Conservation (phyloP, 2,329 filamentous ascomycete genomes). For the Penicillium sp. region DNA sequence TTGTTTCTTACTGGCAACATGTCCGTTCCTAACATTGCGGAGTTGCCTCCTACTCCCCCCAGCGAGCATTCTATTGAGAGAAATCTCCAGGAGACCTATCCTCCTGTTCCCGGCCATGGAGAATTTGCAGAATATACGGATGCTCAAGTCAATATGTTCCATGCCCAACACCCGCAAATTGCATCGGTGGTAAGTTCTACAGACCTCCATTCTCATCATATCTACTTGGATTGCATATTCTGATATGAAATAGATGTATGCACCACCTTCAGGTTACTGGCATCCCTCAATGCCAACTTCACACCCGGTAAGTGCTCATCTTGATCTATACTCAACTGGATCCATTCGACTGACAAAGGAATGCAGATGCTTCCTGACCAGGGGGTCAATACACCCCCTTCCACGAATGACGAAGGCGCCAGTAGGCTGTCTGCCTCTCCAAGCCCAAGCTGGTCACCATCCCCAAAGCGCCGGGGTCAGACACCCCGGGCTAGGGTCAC, state of each 20-base stretch:
- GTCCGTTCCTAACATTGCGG: conserved; percentile 10
- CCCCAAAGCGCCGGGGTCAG: conserved; percentile 7
- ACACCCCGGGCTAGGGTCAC: conserved; percentile 8
- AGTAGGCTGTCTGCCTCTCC: conserved; percentile 8
- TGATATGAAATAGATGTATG: conserved; percentile 19
- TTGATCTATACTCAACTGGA: not conserved
- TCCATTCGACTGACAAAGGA: not conserved
- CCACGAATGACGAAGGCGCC: conserved; percentile 8
- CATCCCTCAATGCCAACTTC: conserved; percentile 15
- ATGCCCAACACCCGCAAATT: not conserved
- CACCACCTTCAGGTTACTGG: conserved; percentile 16
- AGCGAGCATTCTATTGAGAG: conserved; percentile 21
- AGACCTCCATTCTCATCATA: not conserved
- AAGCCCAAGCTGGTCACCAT: conserved; percentile 19
- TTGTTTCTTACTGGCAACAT: not conserved
- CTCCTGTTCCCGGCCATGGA: conserved; percentile 9
- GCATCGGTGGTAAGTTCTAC: conserved; percentile 17
- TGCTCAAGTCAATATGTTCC: not conserved
- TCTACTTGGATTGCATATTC: not conserved
- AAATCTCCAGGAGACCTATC: conserved; percentile 11
- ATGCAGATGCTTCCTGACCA: conserved; percentile 19
- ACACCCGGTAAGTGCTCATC: conserved; percentile 22
- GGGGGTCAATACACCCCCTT: conserved; percentile 27
- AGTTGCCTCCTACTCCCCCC: conserved; percentile 32
- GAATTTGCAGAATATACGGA: not conserved